Evolutionary conservation across 108 stramenopile genomes (phyloP).

Genomic region (Bacterosira constricta): DNA sequence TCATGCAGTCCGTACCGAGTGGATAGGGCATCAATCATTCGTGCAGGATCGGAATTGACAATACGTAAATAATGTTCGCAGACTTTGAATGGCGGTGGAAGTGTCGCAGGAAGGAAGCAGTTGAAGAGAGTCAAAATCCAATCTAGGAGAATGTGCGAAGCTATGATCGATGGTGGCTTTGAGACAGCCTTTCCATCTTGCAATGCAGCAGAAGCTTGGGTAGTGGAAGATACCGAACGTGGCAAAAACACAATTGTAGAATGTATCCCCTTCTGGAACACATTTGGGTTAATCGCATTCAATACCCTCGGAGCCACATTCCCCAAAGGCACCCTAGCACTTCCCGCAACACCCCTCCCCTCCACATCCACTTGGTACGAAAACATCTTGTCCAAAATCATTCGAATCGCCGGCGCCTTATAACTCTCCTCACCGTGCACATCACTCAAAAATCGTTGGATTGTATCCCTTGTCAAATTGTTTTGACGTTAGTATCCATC

Average conservation of each 20-base stretch:
- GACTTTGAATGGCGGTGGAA: conserved; percentile 31
- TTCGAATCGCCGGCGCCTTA: conserved; percentile 48
- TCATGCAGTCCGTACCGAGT: conserved; percentile 41
- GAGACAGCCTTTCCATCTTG: conserved; percentile 48
- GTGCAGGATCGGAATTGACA: conserved; percentile 48
- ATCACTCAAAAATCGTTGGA: conserved; percentile 83
- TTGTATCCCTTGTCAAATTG: conserved; percentile 66
- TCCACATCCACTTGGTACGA: neutral
- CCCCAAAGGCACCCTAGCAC: neutral
- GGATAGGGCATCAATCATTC: conserved; percentile 41
- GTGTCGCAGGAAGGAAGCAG: conserved; percentile 34
- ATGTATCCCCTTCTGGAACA: conserved; percentile 31
- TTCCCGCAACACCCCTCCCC: conserved; percentile 5
- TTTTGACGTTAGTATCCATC: conserved; percentile 85
- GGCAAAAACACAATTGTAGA: conserved; percentile 22
- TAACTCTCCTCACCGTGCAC: conserved; percentile 83
- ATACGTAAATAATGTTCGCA: conserved; percentile 32
- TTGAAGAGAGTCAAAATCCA: conserved; percentile 46
- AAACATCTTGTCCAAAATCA: conserved; percentile 65
- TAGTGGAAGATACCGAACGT: conserved; percentile 6
- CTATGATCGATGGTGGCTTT: conserved; percentile 14
- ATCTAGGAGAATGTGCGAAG: conserved; percentile 49
- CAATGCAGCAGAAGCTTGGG: neutral
- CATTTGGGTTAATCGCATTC: conserved; percentile 20
- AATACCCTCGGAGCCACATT: conserved; percentile 14